phyloP scores from a whole-genome alignment of 169 alveolate genomes.

The Cryptosporidium meleagridis region DNA sequence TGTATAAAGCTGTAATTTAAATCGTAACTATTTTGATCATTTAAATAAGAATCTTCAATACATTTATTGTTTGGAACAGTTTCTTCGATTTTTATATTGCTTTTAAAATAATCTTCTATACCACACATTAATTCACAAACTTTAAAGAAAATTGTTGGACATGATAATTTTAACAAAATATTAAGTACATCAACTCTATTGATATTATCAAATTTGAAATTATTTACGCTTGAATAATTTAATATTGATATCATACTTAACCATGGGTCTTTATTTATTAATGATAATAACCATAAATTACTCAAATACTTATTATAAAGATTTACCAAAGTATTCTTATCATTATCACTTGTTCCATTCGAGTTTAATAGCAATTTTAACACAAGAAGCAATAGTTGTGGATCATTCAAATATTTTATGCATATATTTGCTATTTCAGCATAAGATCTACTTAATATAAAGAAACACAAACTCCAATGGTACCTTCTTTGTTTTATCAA shows the following conservation, averaged over 20 bases:
- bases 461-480: constrained; percentile 58
- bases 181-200: constrained; percentile 1
- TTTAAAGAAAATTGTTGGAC: constrained; percentile 19
- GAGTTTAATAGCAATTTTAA: constrained; percentile 14
- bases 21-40: constrained; percentile 8
- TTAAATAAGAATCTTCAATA: not conserved
- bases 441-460: constrained; percentile 37
- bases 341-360: not conserved
- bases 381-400: constrained; percentile 37
- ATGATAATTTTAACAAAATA: constrained; percentile 8
- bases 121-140: not conserved
- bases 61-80: not conserved
- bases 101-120: constrained; percentile 14
- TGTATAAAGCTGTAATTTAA: constrained; percentile 54
- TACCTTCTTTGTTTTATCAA: constrained; percentile 54
- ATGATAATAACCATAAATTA: constrained; percentile 22
- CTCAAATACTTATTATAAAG: constrained; percentile 1
- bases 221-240: constrained; percentile 14
- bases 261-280: constrained; percentile 46
- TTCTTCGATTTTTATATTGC: not conserved
- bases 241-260: constrained; percentile 27
- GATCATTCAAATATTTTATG: constrained; percentile 40
- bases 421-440: constrained; percentile 51
- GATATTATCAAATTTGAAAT: not conserved
- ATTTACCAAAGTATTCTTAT: not conserved